Evolutionary conservation across 768 basidiomycete genomes (phyloP), one percentile per base, ranked within the genome.

Genomic region (Lyophyllum decastes): DNA sequence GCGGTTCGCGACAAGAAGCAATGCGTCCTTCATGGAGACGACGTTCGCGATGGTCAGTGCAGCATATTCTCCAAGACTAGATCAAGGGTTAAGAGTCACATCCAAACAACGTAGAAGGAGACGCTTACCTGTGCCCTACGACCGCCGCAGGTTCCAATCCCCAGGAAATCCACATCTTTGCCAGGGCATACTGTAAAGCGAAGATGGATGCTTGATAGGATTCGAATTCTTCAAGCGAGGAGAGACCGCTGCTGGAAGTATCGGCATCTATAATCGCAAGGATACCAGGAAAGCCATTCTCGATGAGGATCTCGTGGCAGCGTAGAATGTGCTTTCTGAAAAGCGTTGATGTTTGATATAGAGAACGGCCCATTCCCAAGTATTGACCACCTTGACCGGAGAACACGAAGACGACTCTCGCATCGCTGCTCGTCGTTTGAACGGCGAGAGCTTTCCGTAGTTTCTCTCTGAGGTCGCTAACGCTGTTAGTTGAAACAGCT

Each of bases 311-410:
- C 0, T 53, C 60, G 45, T 90, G 76, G 61, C 89, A 91, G 48
- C 81, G 75, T 62, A 90, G 81, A 21, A 92, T 78, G 46, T 76
- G 72, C 6, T 63, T 56, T 49, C 69, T 76, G 68, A 91, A 90
- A 1, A 80, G 49, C 0, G 76, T 59, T 7, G 76, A 78, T 1
- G 76, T 76, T 38, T 64, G 64, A 55, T 91, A 92, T 16, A 91
- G 76, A 0, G 70, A 67, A 27, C 70, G 57, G 0, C 86, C 89
- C 88, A 90, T 90, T 6, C 83, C 81, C 17, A 75, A 65, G 71
- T 87, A 86, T 60, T 90, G 88, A 30, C 81, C 75, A 38, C 89
- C 90, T 65, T 90, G 87, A 8, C 90, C 90, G 17, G 89, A 86
- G 68, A 89, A 90, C 3, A 90, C 84, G 62, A 91, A 89, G 5